A percentile compares a stretch with the other conserved stretches of the same genome.
Conservation (phyloP, 176 grass and related monocot genomes). For the Poa annua region DNA sequence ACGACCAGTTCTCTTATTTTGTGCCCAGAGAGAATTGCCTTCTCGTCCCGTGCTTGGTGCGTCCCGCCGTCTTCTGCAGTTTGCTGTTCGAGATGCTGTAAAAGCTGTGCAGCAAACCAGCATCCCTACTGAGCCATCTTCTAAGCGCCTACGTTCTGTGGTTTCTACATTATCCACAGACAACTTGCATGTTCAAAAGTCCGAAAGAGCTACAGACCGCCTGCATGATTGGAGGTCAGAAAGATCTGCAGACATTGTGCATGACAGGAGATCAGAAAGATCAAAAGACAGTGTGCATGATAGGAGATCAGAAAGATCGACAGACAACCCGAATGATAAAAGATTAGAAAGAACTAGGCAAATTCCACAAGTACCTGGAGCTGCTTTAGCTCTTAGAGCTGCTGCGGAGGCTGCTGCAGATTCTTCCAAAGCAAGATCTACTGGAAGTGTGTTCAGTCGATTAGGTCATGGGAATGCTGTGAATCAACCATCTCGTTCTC, state of each 20-base stretch:
- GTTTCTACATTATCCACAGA: slow-evolving; percentile 66
- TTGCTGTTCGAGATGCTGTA: slow-evolving; percentile 92
- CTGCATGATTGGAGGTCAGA: slow-evolving; percentile 5
- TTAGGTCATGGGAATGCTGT: slow-evolving; percentile 61
- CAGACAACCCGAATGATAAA: slow-evolving; percentile 42
- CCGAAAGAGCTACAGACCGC: slow-evolving; percentile 32
- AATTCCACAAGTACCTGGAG: slow-evolving; percentile 57
- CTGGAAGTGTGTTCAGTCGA: slow-evolving; percentile 84
- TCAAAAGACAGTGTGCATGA: slow-evolving; percentile 26
- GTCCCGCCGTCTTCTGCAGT: slow-evolving; percentile 82
- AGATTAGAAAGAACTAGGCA: slow-evolving; percentile 64
- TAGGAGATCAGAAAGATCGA: slow-evolving; percentile 49
- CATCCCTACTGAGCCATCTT: slow-evolving; percentile 57
- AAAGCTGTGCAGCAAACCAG: slow-evolving; percentile 71
- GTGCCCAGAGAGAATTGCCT: slow-evolving; percentile 60
- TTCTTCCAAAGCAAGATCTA: slow-evolving; percentile 66
- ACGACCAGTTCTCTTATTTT: slow-evolving; percentile 26
- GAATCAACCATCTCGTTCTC: slow-evolving; percentile 43
- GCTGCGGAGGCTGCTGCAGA: slow-evolving; percentile 78
- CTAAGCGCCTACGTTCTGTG: slow-evolving; percentile 77
- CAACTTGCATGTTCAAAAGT: slow-evolving; percentile 39
- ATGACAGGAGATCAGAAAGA: slow-evolving; percentile 30
- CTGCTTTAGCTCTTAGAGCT: slow-evolving; percentile 78
- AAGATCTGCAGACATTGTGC: slow-evolving; percentile 35
- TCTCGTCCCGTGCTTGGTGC: slow-evolving; percentile 60